Evolutionary conservation across 1,139 yeast genomes (phyloP).

Genomic region (Suhomyces bokatorum): DNA sequence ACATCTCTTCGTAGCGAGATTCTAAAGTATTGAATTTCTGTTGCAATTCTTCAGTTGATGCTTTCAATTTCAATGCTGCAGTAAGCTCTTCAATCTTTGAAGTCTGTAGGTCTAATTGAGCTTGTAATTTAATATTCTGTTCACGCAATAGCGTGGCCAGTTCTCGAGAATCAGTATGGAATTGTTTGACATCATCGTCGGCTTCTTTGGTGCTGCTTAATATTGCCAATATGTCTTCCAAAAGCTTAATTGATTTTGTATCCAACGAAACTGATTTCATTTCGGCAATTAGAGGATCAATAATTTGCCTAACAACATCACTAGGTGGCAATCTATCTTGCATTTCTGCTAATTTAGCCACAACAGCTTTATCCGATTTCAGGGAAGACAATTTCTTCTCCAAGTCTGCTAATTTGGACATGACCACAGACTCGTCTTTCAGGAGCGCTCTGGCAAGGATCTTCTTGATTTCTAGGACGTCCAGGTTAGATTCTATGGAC

Average conservation of each 20-base stretch:
- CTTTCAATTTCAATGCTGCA: not conserved
- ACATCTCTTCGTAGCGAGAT: constrained; percentile 24
- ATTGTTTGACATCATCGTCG: constrained; percentile 7
- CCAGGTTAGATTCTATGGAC: constrained; percentile 1
- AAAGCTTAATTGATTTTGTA: constrained; percentile 18
- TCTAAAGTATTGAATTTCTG: constrained; percentile 16
- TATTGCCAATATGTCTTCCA: constrained; percentile 22
- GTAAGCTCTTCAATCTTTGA: constrained; percentile 1
- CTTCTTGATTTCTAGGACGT: constrained; percentile 5
- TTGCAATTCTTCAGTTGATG: constrained; percentile 9
- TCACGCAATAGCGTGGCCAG: not conserved
- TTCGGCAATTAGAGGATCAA: constrained; percentile 30
- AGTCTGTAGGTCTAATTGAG: not conserved
- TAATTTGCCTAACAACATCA: constrained; percentile 21
- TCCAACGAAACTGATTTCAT: constrained; percentile 28
- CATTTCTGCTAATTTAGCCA: constrained; percentile 7
- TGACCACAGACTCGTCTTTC: constrained; percentile 6
- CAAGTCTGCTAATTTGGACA: constrained; percentile 8
- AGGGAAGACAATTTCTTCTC: constrained; percentile 13
- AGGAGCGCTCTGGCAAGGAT: constrained; percentile 5
- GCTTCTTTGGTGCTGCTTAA: constrained; percentile 8
- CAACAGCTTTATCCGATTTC: constrained; percentile 2
- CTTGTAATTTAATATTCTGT: not conserved
- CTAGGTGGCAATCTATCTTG: constrained; percentile 16
- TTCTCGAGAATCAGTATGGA: constrained; percentile 3